Evolutionary conservation across 441 rosid genomes (phyloP).

Genomic region (Pelargonium myrrhifolium): DNA sequence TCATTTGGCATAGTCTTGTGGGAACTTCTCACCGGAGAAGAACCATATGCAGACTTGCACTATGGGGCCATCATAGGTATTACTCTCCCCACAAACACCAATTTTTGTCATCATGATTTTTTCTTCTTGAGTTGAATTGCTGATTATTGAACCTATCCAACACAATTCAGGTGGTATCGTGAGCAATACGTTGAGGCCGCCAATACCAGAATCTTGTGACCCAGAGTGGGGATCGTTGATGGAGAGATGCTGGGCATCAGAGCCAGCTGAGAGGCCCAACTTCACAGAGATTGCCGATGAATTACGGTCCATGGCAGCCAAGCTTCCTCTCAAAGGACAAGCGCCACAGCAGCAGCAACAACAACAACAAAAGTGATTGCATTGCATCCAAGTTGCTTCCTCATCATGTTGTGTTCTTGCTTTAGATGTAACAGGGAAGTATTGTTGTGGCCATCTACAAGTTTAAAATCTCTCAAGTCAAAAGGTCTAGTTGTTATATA

Average conservation of each 20-base stretch:
- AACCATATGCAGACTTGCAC: conserved; percentile 64
- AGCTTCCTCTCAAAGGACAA: conserved; percentile 22
- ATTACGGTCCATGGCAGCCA: conserved; percentile 43
- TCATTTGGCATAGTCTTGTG: conserved; percentile 62
- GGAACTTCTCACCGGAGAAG: conserved; percentile 67
- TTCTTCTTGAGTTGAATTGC: background rate
- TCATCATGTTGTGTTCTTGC: background rate
- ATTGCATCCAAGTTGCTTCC: background rate
- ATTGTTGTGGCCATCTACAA: too few species aligned
- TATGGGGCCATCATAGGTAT: conserved; percentile 65
- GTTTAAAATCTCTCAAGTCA: too few species aligned
- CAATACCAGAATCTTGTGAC: conserved; percentile 46
- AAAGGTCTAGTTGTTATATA: too few species aligned
- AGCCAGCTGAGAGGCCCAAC: conserved; percentile 53
- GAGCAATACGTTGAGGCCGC: conserved; percentile 56
- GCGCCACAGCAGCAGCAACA: background rate
- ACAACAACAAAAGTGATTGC: background rate
- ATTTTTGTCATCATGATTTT: background rate
- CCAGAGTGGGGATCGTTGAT: conserved; percentile 51
- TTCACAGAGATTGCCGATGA: conserved; percentile 44
- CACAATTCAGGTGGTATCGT: conserved; percentile 48
- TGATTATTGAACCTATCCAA: background rate
- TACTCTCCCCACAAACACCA: background rate
- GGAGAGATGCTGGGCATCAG: conserved; percentile 69
- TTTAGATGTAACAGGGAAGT: too few species aligned